Percentiles rank a stretch among this genome's conserved stretches.
These are phyloP conservation scores for Neophaeococcomyces mojaviensis DNA, from an alignment of 2,329 filamentous ascomycete genomes.

Conservation along the genomic window DNA sequence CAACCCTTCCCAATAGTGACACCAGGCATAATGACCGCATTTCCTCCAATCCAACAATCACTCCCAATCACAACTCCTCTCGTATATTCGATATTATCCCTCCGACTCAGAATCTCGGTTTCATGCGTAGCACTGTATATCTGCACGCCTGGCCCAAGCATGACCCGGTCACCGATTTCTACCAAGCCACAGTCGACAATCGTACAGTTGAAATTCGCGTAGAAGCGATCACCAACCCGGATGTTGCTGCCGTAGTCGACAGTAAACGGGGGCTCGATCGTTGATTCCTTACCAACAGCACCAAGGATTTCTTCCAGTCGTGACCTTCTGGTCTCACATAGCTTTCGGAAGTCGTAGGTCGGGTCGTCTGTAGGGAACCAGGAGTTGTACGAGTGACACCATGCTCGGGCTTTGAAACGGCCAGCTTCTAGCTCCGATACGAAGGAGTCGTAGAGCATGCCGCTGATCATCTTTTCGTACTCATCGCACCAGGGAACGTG, in stretches of 20 bases:
- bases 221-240: constrained; percentile 52
- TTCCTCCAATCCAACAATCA: constrained; percentile 44
- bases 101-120: constrained; percentile 40
- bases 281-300: constrained; percentile 32
- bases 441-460: constrained; percentile 18
- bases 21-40: constrained; percentile 37
- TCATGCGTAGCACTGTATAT: constrained; percentile 49
- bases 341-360: constrained; percentile 36
- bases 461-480: constrained; percentile 23
- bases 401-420: constrained; percentile 12
- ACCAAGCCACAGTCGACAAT: constrained; percentile 48
- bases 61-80: constrained; percentile 42
- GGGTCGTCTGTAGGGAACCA: constrained; percentile 37
- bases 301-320: constrained; percentile 48
- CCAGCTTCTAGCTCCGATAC: constrained; percentile 11
- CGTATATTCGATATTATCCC: constrained; percentile 44
- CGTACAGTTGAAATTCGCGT: constrained; percentile 33
- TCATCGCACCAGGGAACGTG: constrained; percentile 23
- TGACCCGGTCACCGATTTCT: constrained; percentile 45
- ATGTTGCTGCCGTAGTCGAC: constrained; percentile 35
- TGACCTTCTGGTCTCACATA: constrained; percentile 35
- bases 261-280: constrained; percentile 42
- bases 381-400: constrained; percentile 53
- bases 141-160: constrained; percentile 47
- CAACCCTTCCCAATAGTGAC: constrained; percentile 36